These are phyloP conservation scores for Globisporangium sylvaticum DNA, from an alignment of 352 stramenopile genomes.

Conservation along the genomic window DNA sequence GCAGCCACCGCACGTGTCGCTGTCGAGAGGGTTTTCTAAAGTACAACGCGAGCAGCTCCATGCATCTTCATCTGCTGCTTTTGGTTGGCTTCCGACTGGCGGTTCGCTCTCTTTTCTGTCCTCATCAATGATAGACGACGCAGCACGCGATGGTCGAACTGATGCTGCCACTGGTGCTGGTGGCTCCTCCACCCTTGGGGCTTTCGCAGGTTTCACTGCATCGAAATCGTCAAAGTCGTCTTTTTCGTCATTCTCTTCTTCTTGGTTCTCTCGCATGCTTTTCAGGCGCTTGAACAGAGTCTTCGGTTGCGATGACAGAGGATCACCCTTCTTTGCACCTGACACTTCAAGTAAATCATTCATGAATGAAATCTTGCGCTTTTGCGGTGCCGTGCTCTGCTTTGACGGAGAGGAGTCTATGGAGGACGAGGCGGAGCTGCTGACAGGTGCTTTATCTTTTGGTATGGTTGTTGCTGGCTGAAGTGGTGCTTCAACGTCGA, in stretches of 20 bases:
- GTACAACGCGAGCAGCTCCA: constrained; percentile 83
- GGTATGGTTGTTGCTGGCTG: background rate
- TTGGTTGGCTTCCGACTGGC: constrained; percentile 8
- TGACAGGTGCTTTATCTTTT: background rate
- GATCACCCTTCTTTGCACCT: background rate
- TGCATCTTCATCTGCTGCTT: constrained; percentile 13
- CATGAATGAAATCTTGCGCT: constrained; percentile 17
- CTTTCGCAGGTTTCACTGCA: background rate
- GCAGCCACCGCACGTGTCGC: constrained; percentile 60
- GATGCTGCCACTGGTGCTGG: background rate
- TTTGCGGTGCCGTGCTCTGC: background rate
- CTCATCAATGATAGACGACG: constrained; percentile 27
- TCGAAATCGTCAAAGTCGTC: constrained; percentile 18
- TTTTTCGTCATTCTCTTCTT: constrained; percentile 19
- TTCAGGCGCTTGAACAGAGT: constrained; percentile 25
- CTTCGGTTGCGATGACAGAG: constrained; percentile 10
- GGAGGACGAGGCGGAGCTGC: background rate
- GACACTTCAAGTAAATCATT: background rate
- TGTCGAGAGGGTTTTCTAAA: constrained; percentile 58
- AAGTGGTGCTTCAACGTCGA: constrained; percentile 11
- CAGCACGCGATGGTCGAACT: background rate
- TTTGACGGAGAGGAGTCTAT: background rate
- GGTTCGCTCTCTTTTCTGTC: constrained; percentile 44
- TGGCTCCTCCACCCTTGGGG: background rate
- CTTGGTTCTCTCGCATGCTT: constrained; percentile 18